A percentile compares a stretch with the other conserved stretches of the same genome.
Conservation (phyloP, 2,329 filamentous ascomycete species). For the Helminthosporium solani region DNA sequence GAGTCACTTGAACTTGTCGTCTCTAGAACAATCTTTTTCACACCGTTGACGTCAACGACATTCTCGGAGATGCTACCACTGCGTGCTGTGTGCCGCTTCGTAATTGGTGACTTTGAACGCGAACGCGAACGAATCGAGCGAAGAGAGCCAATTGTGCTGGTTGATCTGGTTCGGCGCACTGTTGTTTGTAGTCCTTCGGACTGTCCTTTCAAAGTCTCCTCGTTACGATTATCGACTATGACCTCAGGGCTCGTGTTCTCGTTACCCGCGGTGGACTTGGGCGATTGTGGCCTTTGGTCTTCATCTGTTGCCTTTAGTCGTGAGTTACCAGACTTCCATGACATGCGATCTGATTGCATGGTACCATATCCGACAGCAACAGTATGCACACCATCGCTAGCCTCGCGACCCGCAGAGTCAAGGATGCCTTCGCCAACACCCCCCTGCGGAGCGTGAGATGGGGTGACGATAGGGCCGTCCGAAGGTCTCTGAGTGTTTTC, state of each 20-base stretch:
- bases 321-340: conserved; percentile 28
- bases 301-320: conserved; percentile 13
- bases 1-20: conserved; percentile 59
- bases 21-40: conserved; percentile 74
- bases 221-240: conserved; percentile 17
- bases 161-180: conserved; percentile 21
- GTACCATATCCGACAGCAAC: conserved; percentile 51
- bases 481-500: conserved; percentile 40
- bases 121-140: conserved; percentile 27
- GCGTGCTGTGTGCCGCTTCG: conserved; percentile 55
- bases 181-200: conserved; percentile 1
- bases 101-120: conserved; percentile 24
- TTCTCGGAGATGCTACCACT: conserved; percentile 80
- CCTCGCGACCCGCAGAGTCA: conserved; percentile 55
- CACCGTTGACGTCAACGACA: conserved; percentile 70
- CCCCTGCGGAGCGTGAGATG: conserved; percentile 47
- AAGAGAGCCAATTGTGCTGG: conserved; percentile 38
- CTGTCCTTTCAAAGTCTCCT: conserved; percentile 2
- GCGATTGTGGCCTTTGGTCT: conserved; percentile 23
- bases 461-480: conserved; percentile 15
- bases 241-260: conserved; percentile 20
- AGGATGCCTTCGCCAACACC: conserved; percentile 58
- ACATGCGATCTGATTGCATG: conserved; percentile 36
- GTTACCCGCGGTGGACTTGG: conserved; percentile 17
- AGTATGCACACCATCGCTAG: conserved; percentile 66